Base-by-base conservation (phyloP, 2,329 filamentous ascomycete genomes). In the Chaetomium strumarium region DNA sequence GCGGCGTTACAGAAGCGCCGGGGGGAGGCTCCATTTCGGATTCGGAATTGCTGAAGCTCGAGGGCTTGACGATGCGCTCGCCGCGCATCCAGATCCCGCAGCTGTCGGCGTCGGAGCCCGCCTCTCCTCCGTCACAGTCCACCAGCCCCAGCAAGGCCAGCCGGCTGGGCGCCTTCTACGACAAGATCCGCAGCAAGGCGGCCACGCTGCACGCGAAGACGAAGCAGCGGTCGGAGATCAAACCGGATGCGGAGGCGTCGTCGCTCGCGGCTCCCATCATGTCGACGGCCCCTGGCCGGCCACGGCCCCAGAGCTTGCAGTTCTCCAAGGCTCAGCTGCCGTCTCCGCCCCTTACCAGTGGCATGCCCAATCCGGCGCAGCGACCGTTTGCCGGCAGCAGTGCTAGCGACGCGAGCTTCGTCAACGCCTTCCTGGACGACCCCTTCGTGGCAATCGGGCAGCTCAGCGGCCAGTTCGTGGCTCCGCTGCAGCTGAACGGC, bases 21-120 rank as follows among this genome's bases (percentile, higher is more conserved):
- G 50, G 49, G n/a, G 59, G 61, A 14, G 61, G 60, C 30, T 63
- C 65, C 42, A 61, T 64, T 51, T 64, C 65, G 20, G 66, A 67
- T 54, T 63, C 63, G 20, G 64, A 67, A 55, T 60, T 67, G 16
- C 60, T 66, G 30, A 62, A 61, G 45, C 62, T 68, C 49, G 65
- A 68, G 54, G 65, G 64, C n/a, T 45, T 68, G 38, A 63, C 63
- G 38, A 64, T 68, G 58, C 55, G 58, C 36, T 66, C 64, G 38
- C 61, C 65, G 17, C 59, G 60, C 30, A 33, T 59, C 20, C 53
- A 61, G 16, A 17, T 56, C 17, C 59, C 56, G 10, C 55, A 53
- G 19, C 31, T 52, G 19, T 55, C 58, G 17, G 56, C 51, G 19
- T 60, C 58, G 12, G 55, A 57, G 34, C 58, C 59, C 8, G 42